Evolutionary conservation across 108 stramenopile species (phyloP).

Genomic region (Fragilaria crotonensis): DNA sequence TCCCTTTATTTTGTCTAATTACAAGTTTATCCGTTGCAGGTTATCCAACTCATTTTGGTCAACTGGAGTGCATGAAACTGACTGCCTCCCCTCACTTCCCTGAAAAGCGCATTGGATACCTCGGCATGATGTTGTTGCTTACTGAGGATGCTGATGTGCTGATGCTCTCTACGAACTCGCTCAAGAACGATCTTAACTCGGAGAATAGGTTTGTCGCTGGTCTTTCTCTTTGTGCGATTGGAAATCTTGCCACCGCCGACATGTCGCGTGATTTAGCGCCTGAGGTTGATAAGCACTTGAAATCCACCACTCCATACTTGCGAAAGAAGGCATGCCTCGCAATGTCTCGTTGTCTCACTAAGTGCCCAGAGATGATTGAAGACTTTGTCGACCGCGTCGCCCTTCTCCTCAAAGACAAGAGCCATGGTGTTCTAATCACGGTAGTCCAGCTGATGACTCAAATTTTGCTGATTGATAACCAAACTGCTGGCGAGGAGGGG

Average conservation of each 20-base stretch:
- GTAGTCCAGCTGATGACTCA: conserved; percentile 93
- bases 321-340: conserved; percentile 97
- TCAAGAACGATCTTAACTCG: conserved; percentile 87
- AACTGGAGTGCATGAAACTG: conserved; percentile 98
- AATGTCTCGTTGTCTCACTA: conserved; percentile 85
- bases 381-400: conserved; percentile 91
- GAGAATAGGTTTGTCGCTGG: conserved; percentile 87
- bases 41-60: conserved; percentile 99
- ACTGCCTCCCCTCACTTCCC: conserved; percentile 96
- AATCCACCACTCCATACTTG: conserved; percentile 73
- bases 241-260: conserved; percentile 94
- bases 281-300: conserved; percentile 93
- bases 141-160: conserved; percentile 97
- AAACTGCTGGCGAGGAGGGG: conserved; percentile 53
- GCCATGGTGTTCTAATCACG: conserved; percentile 95
- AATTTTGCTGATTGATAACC: conserved; percentile 71
- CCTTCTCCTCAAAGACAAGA: conserved; percentile 86
- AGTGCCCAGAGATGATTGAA: conserved; percentile 96
- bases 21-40: too few species aligned
- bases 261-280: conserved; percentile 93
- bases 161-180: conserved; percentile 93
- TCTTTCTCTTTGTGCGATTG: conserved; percentile 94
- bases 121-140: conserved; percentile 95
- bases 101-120: conserved; percentile 97
- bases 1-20: too few species aligned